A percentile compares a stretch with the other conserved stretches of the same genome.
These are phyloP conservation scores for Colletotrichum sansevieriae DNA, from an alignment of 2,329 filamentous ascomycete species.

Conservation along the genomic window DNA sequence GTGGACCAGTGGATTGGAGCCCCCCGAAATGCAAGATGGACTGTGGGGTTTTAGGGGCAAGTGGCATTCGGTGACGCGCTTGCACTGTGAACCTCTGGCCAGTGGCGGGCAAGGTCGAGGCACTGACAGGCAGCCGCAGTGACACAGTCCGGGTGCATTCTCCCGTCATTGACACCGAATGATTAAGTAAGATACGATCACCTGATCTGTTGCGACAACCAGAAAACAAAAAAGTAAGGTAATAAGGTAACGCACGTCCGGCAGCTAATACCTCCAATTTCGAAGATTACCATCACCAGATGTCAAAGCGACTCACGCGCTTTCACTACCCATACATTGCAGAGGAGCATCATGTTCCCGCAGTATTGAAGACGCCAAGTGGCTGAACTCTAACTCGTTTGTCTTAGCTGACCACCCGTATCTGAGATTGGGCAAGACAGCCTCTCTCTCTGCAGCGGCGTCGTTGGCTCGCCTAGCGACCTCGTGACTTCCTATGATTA, in stretches of 20 bases:
- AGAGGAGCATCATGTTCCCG: too few relatives aligned
- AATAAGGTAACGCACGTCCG: background rate
- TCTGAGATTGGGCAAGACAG: constrained; percentile 25
- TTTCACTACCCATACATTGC: too few relatives aligned
- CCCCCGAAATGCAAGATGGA: constrained; percentile 9
- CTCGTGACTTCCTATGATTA: background rate
- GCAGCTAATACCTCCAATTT: too few relatives aligned
- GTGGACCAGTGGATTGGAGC: constrained; percentile 14
- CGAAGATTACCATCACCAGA: too few relatives aligned
- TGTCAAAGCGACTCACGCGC: too few relatives aligned
- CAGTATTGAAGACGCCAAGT: constrained; percentile 2
- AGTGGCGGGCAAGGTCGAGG: background rate
- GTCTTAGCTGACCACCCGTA: constrained; percentile 13
- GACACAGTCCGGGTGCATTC: too few relatives aligned
- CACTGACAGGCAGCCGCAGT: background rate
- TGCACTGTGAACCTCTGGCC: background rate
- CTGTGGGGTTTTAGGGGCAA: constrained; percentile 8
- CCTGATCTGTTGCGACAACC: background rate
- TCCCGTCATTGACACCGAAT: too few relatives aligned
- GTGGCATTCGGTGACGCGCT: constrained; percentile 10
- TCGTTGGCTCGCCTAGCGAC: background rate
- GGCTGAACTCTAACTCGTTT: constrained; percentile 32
- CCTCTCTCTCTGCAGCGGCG: background rate
- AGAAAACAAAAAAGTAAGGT: too few relatives aligned
- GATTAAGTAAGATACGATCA: background rate